Percentiles rank a stretch among this genome's conserved stretches.
These are phyloP conservation scores for Penicillium digitatum DNA, from an alignment of 2,329 filamentous ascomycete species.

Conservation along the genomic window DNA sequence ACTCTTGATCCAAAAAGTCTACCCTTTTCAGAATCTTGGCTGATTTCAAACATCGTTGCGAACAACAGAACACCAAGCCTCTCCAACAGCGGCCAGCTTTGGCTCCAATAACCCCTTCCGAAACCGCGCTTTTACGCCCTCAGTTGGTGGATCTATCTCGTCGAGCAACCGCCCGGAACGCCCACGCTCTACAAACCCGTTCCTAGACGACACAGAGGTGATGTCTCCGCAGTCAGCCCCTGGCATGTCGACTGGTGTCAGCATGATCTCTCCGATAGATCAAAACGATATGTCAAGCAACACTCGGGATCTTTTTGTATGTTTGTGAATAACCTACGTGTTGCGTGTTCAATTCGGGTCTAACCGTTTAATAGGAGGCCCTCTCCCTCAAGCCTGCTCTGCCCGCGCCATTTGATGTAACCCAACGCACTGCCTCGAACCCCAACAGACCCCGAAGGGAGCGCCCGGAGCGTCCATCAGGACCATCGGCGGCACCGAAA, in stretches of 20 bases:
- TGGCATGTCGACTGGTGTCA: slow-evolving; percentile 20
- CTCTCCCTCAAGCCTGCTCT: slow-evolving; percentile 34
- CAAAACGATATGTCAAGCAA: slow-evolving; percentile 45
- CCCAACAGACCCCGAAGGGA: slow-evolving; percentile 29
- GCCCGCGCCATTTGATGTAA: slow-evolving; percentile 31
- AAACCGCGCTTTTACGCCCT: slow-evolving; percentile 44
- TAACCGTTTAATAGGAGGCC: slow-evolving; percentile 32
- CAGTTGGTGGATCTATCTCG: slow-evolving; percentile 26
- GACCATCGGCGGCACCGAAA: slow-evolving; percentile 16
- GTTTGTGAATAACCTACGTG: slow-evolving; percentile 30
- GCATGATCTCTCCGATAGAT: slow-evolving; percentile 30
- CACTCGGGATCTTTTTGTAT: slow-evolving; percentile 59
- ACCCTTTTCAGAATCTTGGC: neutral
- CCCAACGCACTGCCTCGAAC: slow-evolving; percentile 22
- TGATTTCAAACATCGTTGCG: neutral
- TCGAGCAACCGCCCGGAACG: slow-evolving; percentile 39
- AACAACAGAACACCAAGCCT: slow-evolving; percentile 30
- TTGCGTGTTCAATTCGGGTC: neutral
- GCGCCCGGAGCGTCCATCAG: slow-evolving; percentile 24
- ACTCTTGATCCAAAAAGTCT: neutral
- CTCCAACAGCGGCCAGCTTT: slow-evolving; percentile 35
- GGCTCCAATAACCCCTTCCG: slow-evolving; percentile 51
- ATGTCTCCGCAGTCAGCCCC: slow-evolving; percentile 37
- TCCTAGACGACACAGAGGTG: slow-evolving; percentile 50
- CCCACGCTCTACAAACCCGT: slow-evolving; percentile 59